Conservation (phyloP, 371 early-diverging fungal species). For the Mucor saturninus region DNA sequence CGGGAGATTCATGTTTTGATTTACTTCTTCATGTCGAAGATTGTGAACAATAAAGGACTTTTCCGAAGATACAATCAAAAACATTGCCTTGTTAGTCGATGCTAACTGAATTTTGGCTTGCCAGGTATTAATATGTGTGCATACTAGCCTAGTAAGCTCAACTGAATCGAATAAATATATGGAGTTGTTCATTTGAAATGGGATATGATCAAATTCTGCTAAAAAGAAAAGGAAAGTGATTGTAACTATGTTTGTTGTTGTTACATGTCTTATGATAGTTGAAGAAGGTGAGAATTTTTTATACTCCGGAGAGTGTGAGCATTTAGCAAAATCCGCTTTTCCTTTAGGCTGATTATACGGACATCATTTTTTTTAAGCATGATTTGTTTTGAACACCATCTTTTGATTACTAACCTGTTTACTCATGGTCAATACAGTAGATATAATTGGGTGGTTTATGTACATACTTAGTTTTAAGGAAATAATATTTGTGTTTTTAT, state of each 20-base stretch:
- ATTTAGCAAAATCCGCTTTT: constrained; percentile 10
- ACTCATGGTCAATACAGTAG: constrained; percentile 5
- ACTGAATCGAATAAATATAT: constrained; percentile 13
- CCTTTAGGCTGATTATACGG: constrained; percentile 9
- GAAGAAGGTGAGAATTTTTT: constrained; percentile 15
- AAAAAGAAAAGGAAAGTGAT: constrained; percentile 12
- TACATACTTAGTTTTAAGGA: constrained; percentile 5
- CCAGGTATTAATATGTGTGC: constrained; percentile 13
- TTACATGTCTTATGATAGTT: constrained; percentile 6
- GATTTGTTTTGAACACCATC: constrained; percentile 9
- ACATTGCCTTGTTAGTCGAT: constrained; percentile 12
- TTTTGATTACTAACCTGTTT: constrained; percentile 8
- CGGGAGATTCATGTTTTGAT: constrained; percentile 13
- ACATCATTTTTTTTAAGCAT: constrained; percentile 5
- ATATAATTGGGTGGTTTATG: constrained; percentile 4
- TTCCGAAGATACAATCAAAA: constrained; percentile 13
- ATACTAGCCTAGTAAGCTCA: constrained; percentile 12
- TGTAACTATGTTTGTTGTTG: constrained; percentile 6
- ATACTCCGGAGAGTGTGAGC: constrained; percentile 11
- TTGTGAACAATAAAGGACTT: constrained; percentile 13
- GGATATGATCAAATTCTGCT: constrained; percentile 10
- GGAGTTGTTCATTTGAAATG: constrained; percentile 12
- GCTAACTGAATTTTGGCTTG: constrained; percentile 9
- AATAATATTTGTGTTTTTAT: constrained; percentile 4
- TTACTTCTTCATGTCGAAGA: constrained; percentile 10